Percentiles rank a stretch among this genome's conserved stretches.
phyloP scores from a whole-genome alignment of 2,329 filamentous ascomycete genomes.

The Cordyceps javanica region DNA sequence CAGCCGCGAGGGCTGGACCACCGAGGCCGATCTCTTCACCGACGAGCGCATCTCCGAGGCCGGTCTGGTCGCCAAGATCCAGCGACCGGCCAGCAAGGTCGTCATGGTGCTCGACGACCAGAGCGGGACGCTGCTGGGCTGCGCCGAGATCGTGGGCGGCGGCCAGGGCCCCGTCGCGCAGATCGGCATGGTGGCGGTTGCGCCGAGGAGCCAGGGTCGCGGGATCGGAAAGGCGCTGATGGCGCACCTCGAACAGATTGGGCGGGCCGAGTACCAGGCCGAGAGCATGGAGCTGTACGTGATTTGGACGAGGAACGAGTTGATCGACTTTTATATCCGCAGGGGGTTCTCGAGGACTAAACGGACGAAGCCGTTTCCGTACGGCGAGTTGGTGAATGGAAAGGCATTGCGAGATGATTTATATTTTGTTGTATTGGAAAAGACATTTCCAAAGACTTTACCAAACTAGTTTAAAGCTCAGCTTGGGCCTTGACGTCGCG shows the following conservation, averaged over 20 bases:
- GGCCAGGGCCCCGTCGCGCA: constrained; percentile 26
- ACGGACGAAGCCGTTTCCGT: constrained; percentile 36
- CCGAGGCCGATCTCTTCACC: constrained; percentile 37
- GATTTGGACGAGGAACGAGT: constrained; percentile 35
- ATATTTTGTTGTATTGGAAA: constrained; percentile 35
- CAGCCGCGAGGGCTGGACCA: constrained; percentile 39
- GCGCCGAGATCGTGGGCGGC: constrained; percentile 35
- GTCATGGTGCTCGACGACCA: constrained; percentile 31
- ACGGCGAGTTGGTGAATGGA: constrained; percentile 28
- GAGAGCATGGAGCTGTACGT: constrained; percentile 37
- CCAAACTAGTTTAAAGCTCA: no score
- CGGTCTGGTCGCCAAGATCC: constrained; percentile 34
- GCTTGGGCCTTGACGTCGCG: no score
- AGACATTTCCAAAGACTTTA: no score
- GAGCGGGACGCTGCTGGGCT: constrained; percentile 27
- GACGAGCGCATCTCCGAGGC: constrained; percentile 36
- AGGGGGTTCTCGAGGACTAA: constrained; percentile 36
- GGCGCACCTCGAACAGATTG: constrained; percentile 18
- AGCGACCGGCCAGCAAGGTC: constrained; percentile 27
- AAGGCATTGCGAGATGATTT: constrained; percentile 36
- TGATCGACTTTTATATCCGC: constrained; percentile 40
- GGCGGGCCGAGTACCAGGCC: constrained; percentile 28
- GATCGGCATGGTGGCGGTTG: constrained; percentile 44
- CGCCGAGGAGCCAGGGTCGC: constrained; percentile 33
- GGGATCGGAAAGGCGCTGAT: constrained; percentile 38